Evolutionary conservation across 164 flowering plant genomes (phyloP).

Genomic region (Amborella trichopoda): DNA sequence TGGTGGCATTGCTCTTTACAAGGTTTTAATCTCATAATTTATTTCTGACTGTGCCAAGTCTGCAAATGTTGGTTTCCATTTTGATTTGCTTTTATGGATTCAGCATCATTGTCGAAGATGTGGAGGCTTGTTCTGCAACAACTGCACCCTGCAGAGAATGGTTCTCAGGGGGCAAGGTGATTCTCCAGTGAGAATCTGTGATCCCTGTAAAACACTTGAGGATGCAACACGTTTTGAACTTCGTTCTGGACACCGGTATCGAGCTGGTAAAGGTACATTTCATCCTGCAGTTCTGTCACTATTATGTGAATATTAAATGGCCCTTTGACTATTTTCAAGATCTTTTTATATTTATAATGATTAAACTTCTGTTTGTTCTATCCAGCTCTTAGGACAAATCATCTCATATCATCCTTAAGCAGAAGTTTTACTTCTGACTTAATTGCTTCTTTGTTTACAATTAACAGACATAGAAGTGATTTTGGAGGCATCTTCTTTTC

Average conservation of each 20-base stretch:
- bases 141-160: conserved; percentile 83
- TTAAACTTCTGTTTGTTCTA: no score
- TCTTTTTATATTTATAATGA: no score
- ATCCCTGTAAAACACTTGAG: conserved; percentile 84
- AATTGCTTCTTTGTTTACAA: no score
- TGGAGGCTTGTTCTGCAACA: conserved; percentile 83
- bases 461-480: no score
- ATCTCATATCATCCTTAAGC: no score
- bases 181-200: conserved; percentile 89
- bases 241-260: conserved; percentile 59
- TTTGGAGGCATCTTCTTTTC: no score
- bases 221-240: conserved; percentile 91
- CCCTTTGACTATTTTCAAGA: no score
- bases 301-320: neutral
- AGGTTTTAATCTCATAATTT: neutral
- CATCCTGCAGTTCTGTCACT: neutral
- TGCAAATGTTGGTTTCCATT: neutral
- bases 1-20: no score
- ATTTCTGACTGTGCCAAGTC: neutral
- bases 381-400: no score
- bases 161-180: conserved; percentile 93
- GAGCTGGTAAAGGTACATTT: conserved; percentile 44
- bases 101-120: conserved; percentile 98
- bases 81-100: conserved; percentile 8
- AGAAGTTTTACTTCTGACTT: no score